Percentiles rank a stretch among this genome's conserved stretches.
phyloP scores from a whole-genome alignment of 306 rosid genomes.

The Medicago truncatula region DNA sequence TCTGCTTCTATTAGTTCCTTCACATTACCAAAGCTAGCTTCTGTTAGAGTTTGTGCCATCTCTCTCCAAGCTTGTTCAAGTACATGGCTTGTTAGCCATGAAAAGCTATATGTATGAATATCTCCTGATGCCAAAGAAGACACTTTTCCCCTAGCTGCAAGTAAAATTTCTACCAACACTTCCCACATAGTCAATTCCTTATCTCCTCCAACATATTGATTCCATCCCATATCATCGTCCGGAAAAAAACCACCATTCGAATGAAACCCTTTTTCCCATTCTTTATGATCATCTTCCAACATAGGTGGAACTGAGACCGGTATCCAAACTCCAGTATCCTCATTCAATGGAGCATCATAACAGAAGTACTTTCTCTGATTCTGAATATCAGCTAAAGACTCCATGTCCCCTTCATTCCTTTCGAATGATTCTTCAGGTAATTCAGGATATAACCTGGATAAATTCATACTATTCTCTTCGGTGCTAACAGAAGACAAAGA shows the following conservation, averaged over 20 bases:
- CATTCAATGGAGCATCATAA: conserved; percentile 73
- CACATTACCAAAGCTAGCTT: conserved; percentile 67
- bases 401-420: conserved; percentile 42
- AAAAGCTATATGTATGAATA: conserved; percentile 46
- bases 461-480: conserved; percentile 33
- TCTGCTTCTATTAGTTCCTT: conserved; percentile 82
- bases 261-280: conserved; percentile 71
- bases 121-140: conserved; percentile 73
- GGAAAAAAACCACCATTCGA: conserved; percentile 87
- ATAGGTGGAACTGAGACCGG: conserved; percentile 98
- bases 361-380: conserved; percentile 68
- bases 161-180: conserved; percentile 87
- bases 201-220: conserved; percentile 70
- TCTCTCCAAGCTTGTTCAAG: conserved; percentile 95
- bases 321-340: conserved; percentile 97
- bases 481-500: conserved; percentile 36
- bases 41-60: conserved; percentile 89
- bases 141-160: conserved; percentile 83
- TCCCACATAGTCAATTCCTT: conserved; percentile 98
- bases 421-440: conserved; percentile 41
- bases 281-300: conserved; percentile 77
- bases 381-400: conserved; percentile 43
- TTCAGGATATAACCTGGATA: conserved; percentile 48
- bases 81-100: conserved; percentile 70
- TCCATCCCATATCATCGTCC: conserved; percentile 87